Conservation (phyloP, 768 basidiomycete genomes). For the Scleroderma citrinum region DNA sequence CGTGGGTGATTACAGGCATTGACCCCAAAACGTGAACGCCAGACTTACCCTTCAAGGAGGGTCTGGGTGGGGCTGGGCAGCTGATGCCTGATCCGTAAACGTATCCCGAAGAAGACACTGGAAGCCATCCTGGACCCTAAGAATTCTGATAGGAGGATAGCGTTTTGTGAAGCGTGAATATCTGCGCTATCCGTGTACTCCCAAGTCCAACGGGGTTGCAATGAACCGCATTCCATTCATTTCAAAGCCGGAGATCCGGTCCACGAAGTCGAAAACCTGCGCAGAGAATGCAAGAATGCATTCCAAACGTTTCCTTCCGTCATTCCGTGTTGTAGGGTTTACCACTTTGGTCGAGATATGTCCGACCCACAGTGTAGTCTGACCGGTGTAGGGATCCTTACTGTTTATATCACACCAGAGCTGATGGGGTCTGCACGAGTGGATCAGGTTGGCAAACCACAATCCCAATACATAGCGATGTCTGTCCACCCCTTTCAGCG, state of each 20-base stretch:
- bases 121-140: neutral
- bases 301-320: neutral
- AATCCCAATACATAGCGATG: neutral
- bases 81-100: neutral
- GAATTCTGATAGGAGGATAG: neutral
- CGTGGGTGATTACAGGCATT: neutral
- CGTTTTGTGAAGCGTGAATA: neutral
- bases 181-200: too few species aligned
- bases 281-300: neutral
- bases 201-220: neutral
- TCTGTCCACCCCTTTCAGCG: neutral
- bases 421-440: neutral
- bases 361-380: neutral
- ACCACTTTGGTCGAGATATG: neutral
- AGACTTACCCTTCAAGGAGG: neutral
- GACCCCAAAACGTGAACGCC: conserved; percentile 1
- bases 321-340: neutral
- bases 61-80: neutral
- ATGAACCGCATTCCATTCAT: neutral
- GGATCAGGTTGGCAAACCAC: neutral
- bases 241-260: neutral
- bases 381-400: neutral
- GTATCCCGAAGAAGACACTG: neutral
- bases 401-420: neutral
- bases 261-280: neutral